Conservation (phyloP, 192 early-diverging fungal species). For the Coemansia sp. region DNA sequence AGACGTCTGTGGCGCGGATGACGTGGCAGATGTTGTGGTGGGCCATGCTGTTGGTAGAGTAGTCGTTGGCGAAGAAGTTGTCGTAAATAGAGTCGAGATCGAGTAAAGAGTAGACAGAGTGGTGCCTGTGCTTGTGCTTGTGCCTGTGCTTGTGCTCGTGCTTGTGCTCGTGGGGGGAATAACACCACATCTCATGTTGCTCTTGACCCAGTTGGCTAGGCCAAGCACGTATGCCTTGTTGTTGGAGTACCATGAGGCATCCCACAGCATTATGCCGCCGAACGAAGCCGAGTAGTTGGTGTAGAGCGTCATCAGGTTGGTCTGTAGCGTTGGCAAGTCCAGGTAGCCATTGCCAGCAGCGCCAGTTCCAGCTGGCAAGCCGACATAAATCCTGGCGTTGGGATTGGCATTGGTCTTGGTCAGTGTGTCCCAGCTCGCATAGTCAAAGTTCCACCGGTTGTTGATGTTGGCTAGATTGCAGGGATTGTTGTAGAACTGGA, state of each 20-base stretch:
- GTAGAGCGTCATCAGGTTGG: slow-evolving; percentile 51
- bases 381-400: slow-evolving; percentile 65
- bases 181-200: slow-evolving; percentile 34
- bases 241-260: slow-evolving; percentile 66
- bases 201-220: slow-evolving; percentile 47
- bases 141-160: slow-evolving; percentile 7
- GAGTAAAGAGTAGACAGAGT: neutral
- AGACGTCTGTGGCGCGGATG: neutral
- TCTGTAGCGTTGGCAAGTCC: slow-evolving; percentile 38
- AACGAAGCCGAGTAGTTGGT: slow-evolving; percentile 60
- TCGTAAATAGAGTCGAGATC: neutral
- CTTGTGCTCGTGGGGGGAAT: neutral
- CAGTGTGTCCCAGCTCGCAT: slow-evolving; percentile 66
- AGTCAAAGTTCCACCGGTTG: slow-evolving; percentile 71
- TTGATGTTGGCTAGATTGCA: slow-evolving; percentile 60
- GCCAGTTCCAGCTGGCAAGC: slow-evolving; percentile 61
- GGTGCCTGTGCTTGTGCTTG: slow-evolving; percentile 1
- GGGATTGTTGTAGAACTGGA: slow-evolving; percentile 86
- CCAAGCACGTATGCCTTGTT: slow-evolving; percentile 49
- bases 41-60: slow-evolving; percentile 1
- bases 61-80: neutral
- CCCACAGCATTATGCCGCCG: slow-evolving; percentile 78
- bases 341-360: slow-evolving; percentile 68
- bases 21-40: neutral
- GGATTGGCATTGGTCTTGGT: slow-evolving; percentile 60